Base-by-base conservation (phyloP, 345 rosid genomes). In the Balakata baccata region DNA sequence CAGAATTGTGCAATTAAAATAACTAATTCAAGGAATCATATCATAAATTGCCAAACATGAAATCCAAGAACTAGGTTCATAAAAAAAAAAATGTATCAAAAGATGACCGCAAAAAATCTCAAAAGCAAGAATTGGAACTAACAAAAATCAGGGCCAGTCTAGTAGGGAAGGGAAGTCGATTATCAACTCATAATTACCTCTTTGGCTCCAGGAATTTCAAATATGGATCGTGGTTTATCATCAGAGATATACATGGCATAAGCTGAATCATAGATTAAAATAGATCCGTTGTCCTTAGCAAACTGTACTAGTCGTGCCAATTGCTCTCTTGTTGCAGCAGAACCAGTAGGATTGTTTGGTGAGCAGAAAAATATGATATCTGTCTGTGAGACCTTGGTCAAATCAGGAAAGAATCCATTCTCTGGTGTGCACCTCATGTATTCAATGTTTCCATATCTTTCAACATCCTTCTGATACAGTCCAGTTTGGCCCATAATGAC, bases 401-500 rank as follows among this genome's bases (percentile, higher is more conserved):
- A 83, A 87, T 92, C 91, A 34, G 99, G 99, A 74, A 95, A 50
- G 84, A 92, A 95, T 29, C 90, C 97, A 80, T 92, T 95, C 81
- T 89, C 98, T n/a, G 99, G 97, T 64, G 86, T 80, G 79, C 98
- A 91, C 62, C 80, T 91, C 99, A 95, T 95, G 86, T 95, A 95
- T 78, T 92, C 98, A 10, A 95, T 92, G 54, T 88, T 91, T 66
- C 70, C 88, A 57, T 77, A 91, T 84, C 89, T 92, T 63, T 86
- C 88, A 29, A 75, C 77, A 62, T 91, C 92, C 65, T 86, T 84
- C 72, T 86, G 87, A 72, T 80, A 95, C 70, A 77, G 85, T 38
- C 93, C 96, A 4, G 99, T 91, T 82, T 91, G 98, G 47, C 99
- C 99, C 89, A 95, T 86, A 57, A 91, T 95, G 74, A 95, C 99